phyloP scores from a whole-genome alignment of 129 eudicot genomes.

The Oenanthe sinensis region DNA sequence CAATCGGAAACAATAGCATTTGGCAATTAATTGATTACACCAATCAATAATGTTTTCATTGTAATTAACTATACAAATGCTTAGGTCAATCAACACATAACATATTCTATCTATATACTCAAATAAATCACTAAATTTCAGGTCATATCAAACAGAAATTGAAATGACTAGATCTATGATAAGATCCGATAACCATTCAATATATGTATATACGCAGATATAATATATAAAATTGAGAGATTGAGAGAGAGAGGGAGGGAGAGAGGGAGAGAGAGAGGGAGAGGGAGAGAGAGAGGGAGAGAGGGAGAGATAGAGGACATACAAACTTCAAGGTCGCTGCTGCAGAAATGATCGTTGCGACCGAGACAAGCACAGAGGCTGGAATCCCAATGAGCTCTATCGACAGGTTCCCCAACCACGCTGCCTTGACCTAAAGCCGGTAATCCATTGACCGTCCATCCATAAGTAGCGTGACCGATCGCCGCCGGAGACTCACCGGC shows the following conservation, averaged over 20 bases:
- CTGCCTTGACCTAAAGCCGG: slow-evolving; percentile 36
- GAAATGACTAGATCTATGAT: neutral
- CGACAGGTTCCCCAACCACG: slow-evolving; percentile 47
- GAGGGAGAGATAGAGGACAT: slow-evolving; percentile 19
- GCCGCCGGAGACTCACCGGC: slow-evolving; percentile 11
- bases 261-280: too few species aligned
- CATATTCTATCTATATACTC: neutral
- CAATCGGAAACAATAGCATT: neutral
- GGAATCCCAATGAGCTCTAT: slow-evolving; percentile 63
- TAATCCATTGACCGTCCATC: slow-evolving; percentile 84
- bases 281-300: neutral
- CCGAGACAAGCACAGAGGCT: slow-evolving; percentile 70
- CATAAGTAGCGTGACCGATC: slow-evolving; percentile 26
- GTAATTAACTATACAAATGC: neutral
- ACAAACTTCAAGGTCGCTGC: slow-evolving; percentile 99
- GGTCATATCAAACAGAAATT: neutral
- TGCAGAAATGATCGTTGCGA: slow-evolving; percentile 69
- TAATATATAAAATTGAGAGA: neutral
- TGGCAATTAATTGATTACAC: neutral
- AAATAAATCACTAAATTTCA: neutral
- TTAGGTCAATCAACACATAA: neutral
- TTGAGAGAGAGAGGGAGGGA: neutral
- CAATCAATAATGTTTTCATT: neutral
- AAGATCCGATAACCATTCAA: neutral
- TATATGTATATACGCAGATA: neutral